Evolutionary conservation across 768 basidiomycete genomes (phyloP).

Genomic region (Gymnopilus dilepis): DNA sequence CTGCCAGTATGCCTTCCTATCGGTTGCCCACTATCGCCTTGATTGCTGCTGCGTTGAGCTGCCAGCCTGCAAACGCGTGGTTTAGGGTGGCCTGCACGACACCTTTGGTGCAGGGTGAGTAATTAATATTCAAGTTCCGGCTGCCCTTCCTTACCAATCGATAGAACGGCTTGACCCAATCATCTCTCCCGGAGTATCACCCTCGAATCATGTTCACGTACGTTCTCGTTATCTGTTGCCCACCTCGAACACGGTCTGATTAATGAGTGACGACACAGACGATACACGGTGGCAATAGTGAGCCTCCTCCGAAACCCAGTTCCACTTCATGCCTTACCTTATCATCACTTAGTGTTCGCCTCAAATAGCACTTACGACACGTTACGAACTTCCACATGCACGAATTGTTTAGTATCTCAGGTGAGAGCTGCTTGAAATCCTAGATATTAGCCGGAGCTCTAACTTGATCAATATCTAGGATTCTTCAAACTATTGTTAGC

Average conservation of each 20-base stretch:
- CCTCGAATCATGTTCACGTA: constrained; percentile 48
- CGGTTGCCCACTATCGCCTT: background rate
- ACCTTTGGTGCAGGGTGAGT: constrained; percentile 44
- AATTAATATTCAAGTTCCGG: background rate
- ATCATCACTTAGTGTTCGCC: constrained; percentile 2
- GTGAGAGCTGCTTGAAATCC: constrained; percentile 17
- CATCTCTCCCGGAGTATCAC: constrained; percentile 36
- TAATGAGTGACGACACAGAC: constrained; percentile 29
- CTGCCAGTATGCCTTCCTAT: background rate
- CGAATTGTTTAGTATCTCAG: constrained; percentile 42
- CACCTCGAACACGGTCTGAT: background rate
- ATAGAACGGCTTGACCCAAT: constrained; percentile 46
- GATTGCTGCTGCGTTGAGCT: background rate
- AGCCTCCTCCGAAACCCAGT: no score
- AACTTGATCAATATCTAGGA: constrained; percentile 31
- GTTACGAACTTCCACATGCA: constrained; percentile 42
- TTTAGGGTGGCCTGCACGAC: constrained; percentile 46
- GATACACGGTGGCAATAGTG: constrained; percentile 45
- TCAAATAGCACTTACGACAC: constrained; percentile 39
- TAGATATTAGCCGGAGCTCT: background rate
- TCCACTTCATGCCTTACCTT: background rate
- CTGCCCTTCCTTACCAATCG: background rate
- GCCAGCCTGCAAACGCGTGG: constrained; percentile 35
- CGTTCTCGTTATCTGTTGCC: constrained; percentile 22
- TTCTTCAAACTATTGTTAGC: constrained; percentile 45